phyloP scores from a whole-genome alignment of 148 eudicot genomes.

The Bassia scoparia region DNA sequence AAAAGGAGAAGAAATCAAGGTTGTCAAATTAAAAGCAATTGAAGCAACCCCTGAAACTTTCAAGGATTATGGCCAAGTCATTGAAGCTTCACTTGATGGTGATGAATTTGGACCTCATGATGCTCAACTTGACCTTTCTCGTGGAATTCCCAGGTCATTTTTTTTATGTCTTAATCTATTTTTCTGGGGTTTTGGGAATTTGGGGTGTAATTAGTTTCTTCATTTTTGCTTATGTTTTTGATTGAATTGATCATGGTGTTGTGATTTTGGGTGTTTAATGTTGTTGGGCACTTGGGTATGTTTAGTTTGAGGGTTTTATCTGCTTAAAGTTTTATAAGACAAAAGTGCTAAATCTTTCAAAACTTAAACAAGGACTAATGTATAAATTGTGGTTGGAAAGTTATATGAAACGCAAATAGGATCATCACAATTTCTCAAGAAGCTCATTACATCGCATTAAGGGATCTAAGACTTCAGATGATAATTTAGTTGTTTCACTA shows the following conservation, averaged over 20 bases:
- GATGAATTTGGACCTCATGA: constrained; percentile 63
- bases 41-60: constrained; percentile 77
- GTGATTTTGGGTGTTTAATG: background rate
- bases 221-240: background rate
- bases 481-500: too few species aligned
- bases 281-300: background rate
- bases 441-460: too few species aligned
- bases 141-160: constrained; percentile 66
- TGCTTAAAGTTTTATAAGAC: background rate
- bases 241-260: background rate
- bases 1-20: constrained; percentile 14
- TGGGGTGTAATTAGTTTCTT: background rate
- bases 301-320: background rate
- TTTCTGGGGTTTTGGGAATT: background rate
- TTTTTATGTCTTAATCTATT: constrained; percentile 1
- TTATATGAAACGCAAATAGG: too few species aligned
- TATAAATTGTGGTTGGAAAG: too few species aligned
- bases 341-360: too few species aligned
- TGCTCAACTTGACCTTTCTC: constrained; percentile 75
- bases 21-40: constrained; percentile 43
- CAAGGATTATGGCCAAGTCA: constrained; percentile 69
- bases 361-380: too few species aligned
- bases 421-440: too few species aligned
- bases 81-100: constrained; percentile 52
- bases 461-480: too few species aligned